phyloP scores from a whole-genome alignment of 495 filamentous ascomycete genomes.

The Xylaria telfairii region DNA sequence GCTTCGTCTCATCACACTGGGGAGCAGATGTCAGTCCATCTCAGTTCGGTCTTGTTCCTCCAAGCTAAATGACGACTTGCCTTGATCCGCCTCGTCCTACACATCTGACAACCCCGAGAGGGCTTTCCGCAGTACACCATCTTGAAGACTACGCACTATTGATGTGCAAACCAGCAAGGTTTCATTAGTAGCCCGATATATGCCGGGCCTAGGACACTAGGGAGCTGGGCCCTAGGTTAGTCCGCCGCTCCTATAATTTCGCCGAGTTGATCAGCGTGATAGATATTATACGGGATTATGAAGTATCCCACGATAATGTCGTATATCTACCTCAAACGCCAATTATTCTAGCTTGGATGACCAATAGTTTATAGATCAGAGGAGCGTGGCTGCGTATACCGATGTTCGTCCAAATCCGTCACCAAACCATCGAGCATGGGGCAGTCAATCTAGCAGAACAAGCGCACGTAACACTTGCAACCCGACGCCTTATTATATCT shows the following conservation, averaged over 20 bases:
- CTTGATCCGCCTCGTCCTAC: constrained; percentile 73
- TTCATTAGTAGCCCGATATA: background rate
- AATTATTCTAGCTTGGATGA: background rate
- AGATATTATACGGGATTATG: background rate
- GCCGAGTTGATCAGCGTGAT: background rate
- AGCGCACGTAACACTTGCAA: background rate
- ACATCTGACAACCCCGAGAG: constrained; percentile 75
- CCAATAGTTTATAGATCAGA: background rate
- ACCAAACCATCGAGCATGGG: background rate
- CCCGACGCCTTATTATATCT: constrained; percentile 2
- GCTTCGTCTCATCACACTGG: constrained; percentile 73
- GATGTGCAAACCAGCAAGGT: background rate
- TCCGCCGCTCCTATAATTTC: background rate
- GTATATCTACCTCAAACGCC: background rate
- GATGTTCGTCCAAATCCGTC: background rate
- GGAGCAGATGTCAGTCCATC: constrained; percentile 25
- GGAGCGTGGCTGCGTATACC: background rate
- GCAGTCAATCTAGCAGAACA: background rate
- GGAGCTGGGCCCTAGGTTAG: background rate
- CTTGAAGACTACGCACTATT: constrained; percentile 5
- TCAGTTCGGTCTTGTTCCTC: background rate
- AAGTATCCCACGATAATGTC: background rate
- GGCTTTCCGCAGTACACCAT: constrained; percentile 82
- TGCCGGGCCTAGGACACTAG: background rate
- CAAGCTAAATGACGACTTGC: constrained; percentile 47